Evolutionary conservation across 2,329 filamentous ascomycete species (phyloP).

Genomic region (Diplodia intermedia): DNA sequence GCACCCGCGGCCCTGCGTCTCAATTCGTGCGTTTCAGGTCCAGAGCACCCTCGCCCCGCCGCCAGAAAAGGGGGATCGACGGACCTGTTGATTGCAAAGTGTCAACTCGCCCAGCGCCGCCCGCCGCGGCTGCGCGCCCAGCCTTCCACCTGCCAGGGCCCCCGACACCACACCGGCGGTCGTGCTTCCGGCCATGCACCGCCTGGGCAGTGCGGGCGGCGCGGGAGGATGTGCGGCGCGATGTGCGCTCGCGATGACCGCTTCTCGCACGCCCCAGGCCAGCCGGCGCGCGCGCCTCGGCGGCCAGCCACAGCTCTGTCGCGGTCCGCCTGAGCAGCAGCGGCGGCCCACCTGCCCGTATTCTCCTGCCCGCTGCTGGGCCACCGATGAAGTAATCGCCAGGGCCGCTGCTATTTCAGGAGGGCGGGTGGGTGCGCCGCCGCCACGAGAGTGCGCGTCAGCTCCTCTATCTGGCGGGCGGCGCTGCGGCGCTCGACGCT

Average conservation of each 20-base stretch:
- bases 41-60: slow-evolving; percentile 28
- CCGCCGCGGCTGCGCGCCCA: slow-evolving; percentile 19
- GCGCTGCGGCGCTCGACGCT: slow-evolving; percentile 9
- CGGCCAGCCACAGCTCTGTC: slow-evolving; percentile 16
- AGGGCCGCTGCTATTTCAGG: slow-evolving; percentile 28
- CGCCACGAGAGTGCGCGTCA: slow-evolving; percentile 23
- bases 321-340: slow-evolving; percentile 25
- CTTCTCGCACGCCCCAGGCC: slow-evolving; percentile 15
- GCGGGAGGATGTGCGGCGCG: slow-evolving; percentile 28
- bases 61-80: slow-evolving; percentile 34
- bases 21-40: slow-evolving; percentile 31
- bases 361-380: neutral
- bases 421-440: slow-evolving; percentile 23
- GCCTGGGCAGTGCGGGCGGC: slow-evolving; percentile 21
- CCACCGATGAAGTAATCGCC: slow-evolving; percentile 25
- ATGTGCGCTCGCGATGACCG: slow-evolving; percentile 21
- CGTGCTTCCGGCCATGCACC: slow-evolving; percentile 24
- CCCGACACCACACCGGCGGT: slow-evolving; percentile 17
- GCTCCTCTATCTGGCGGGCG: neutral
- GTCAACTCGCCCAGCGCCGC: slow-evolving; percentile 28
- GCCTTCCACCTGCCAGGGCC: slow-evolving; percentile 22
- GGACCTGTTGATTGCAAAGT: slow-evolving; percentile 31
- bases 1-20: slow-evolving; percentile 28
- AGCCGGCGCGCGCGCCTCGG: slow-evolving; percentile 6
- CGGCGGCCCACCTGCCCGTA: slow-evolving; percentile 15